Base-by-base conservation (phyloP, 2,329 filamentous ascomycete species). In the Daldinia eschscholtzii region DNA sequence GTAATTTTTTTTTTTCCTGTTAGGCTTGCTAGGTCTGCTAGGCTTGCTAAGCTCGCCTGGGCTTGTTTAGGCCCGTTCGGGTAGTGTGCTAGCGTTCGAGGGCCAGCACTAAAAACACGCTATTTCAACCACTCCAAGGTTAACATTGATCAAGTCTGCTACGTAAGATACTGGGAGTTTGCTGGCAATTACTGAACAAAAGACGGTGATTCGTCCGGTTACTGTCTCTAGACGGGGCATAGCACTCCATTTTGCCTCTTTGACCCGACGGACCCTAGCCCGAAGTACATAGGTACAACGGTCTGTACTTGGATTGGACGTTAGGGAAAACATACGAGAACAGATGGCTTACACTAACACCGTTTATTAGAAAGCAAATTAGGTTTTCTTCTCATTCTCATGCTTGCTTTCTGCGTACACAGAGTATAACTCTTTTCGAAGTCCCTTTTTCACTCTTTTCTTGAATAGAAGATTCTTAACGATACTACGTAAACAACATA, bases 131-230 rank as follows among this genome's bases (percentile, higher is more conserved):
- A 39, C n/a, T 57, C 18, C 18, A 26, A 57, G 20, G 5, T 23
- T 23, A 23, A 1, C 20, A 23, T 39, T 15, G 28, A 3, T 20
- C 10, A 23, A 26, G 7, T 15, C 23, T 28, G 35, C 28, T 33
- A 64, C 39, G 50, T 63, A 65, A 35, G 53, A 55, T 65, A 65
- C 62, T 68, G 55, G 44, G 44, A 33, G 12, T 48, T 39, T 39
- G 35, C 13, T 15, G 35, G 12, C 35, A 15, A 39, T 50, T 50
- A 62, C 53, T 52, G 61, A 30, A 35, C 2, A 20, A 4, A 18
- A 55, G 46, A 64, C 56, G 56, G 65, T 71, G 68, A 71, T 71
- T 71, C 65, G 68, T 61, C 63, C 68, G 68, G 65, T 66, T 70
- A 55, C 65, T 68, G 33, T 52, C n/a, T 23, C 48, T 44, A 26